Conservation (phyloP, 345 rosid genomes). For the Corymbia maculata region DNA sequence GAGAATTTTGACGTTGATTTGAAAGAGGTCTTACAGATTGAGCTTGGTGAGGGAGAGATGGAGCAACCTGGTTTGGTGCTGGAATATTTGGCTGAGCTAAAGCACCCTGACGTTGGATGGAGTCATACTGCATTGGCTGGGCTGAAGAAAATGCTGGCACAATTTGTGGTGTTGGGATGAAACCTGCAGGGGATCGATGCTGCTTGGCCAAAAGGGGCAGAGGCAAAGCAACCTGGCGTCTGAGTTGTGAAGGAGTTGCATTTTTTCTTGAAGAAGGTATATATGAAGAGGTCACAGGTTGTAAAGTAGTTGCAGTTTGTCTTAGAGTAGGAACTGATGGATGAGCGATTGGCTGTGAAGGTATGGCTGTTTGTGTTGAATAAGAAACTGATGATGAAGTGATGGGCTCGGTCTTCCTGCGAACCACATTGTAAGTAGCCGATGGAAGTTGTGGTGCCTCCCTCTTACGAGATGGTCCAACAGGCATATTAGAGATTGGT, state of each 20-base stretch:
- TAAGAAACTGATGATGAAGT: neutral
- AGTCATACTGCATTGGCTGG: neutral
- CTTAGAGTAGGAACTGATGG: neutral
- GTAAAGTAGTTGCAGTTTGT: neutral
- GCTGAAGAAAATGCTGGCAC: neutral
- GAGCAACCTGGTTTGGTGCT: neutral
- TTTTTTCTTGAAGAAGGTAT: neutral
- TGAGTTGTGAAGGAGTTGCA: neutral
- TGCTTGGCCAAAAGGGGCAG: neutral
- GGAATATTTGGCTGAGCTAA: neutral
- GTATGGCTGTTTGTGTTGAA: neutral
- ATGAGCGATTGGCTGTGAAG: neutral
- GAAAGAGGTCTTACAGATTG: neutral
- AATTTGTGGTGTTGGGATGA: neutral
- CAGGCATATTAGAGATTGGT: neutral
- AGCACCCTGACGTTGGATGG: neutral
- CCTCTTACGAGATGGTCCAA: conserved; percentile 12
- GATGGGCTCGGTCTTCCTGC: neutral
- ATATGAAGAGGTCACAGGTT: neutral
- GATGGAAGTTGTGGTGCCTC: neutral
- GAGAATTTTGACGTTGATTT: neutral
- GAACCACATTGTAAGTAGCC: neutral
- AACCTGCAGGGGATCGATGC: neutral
- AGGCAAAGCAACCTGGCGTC: neutral
- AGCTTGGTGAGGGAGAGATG: neutral